Base-by-base conservation (phyloP, 2,329 filamentous ascomycete species). In the Cyclaneusma minus region DNA sequence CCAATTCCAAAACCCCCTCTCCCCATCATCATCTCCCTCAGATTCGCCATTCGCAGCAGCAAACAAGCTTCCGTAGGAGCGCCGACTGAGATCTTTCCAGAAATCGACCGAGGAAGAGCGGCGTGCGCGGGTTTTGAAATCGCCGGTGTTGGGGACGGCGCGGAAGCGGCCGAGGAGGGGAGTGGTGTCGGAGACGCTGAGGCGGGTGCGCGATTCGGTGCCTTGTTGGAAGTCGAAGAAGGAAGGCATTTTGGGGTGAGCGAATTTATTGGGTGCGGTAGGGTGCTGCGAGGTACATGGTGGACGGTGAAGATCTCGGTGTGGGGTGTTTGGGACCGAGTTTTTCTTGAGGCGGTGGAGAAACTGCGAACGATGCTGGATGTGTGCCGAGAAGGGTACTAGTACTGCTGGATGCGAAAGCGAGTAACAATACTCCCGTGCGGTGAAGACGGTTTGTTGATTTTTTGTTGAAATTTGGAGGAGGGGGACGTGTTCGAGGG, bases 181-280 rank as follows among this genome's bases (percentile, higher is more conserved):
- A 11, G 69, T 66, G 21, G 65, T 54, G 41, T 73, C 63, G 38
- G 54, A 55, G n/a, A n/a, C n/a, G 31, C 44, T 48, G 27, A 50
- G 48, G 26, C 58, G 57, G 33, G 56, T 52, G 40, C 56, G 60
- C 35, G 67, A 62, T 51, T 76, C 71, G 42, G 55, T 61, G 47
- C 70, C 71, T 43, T 70, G 69, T 35, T 70, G 70, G 51, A 77
- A 77, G 46, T 64, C 59, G 52, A 77, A 76, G 57, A 75, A 71
- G 42, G 62, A 58, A 44, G 70, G 66, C 68, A 75, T 74, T 41
- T 21, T 7, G 8, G 22, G 22, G n/a, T n/a, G n/a, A n/a, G n/a
- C n/a, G n/a, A n/a, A n/a, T n/a, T n/a, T n/a, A n/a, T n/a, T n/a
- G n/a, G n/a, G n/a, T n/a, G n/a, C n/a, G n/a, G n/a, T n/a, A n/a